Evolutionary conservation across 2,329 filamentous ascomycete genomes (phyloP), one percentile per base, ranked within the genome.

Genomic region (Chaetomium olivaceum): DNA sequence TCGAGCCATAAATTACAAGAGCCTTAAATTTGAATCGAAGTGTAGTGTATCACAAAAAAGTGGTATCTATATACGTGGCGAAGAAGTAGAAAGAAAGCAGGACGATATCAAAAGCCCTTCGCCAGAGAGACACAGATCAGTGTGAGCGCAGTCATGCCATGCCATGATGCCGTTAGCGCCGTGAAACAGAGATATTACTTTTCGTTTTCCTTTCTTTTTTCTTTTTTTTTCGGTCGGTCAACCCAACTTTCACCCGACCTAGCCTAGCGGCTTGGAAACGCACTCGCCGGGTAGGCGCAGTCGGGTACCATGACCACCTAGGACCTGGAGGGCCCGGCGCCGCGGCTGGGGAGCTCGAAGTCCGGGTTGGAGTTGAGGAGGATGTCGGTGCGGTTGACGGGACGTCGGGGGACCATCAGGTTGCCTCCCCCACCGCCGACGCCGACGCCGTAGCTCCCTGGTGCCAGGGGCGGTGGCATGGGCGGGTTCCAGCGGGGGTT

Each of bases 401-500:
- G 81, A 62, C 79, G 77, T 48, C 80, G 79, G 46, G 79, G 77
- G 71, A 78, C 54, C 33, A 48, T 48, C 46, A 71, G 51, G 63
- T 39, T 62, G 62, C 29, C 61, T 48, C 36, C 36, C 2, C 36
- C 16, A 19, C 14, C 36, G 12, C 36, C 36, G 36, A 4, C 39
- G 39, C 39, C 39, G 39, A 19, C 39, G 39, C 67, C 69, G 69
- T 77, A 81, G 71, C 73, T 80, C 70, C 78, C 81, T 9, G 79
- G 79, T 61, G 77, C 79, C 71, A 79, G 76, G 46, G 81, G 57
- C 19, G 79, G 76, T 16, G 78, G 77, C 54, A 83, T 80, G 33
- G 82, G 80, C 2, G 85, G 87, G 68, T 90, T 87, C 93, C 94
- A 97, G 67, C 89, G 88, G 7, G 93, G 94, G 76, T 97, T 97